Evolutionary conservation across 257 asterid genomes (phyloP), one percentile per base, ranked within the genome.

Genomic region (Scutellaria barbata): DNA sequence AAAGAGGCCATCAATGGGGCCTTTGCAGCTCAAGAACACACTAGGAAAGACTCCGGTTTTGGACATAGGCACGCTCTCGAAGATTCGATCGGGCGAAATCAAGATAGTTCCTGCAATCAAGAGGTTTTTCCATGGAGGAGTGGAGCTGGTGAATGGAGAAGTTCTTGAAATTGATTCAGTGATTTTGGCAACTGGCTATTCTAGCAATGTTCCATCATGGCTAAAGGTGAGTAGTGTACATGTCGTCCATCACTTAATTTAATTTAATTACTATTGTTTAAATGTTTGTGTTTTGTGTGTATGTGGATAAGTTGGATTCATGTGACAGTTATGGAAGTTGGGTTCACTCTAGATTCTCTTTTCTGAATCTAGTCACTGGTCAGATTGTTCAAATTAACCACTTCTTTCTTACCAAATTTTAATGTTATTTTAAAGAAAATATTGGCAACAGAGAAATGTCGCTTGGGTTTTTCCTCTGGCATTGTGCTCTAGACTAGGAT

Each of bases 161-260:
- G 11, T 76, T 76, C 87, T 83, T 74, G 86, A 89, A 41, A 62
- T 85, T 66, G 90, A 91, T 75, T 87, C 85, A n/a, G 87, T 91
- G 12, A 85, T 91, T 65, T 76, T 87, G 77, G 97, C 98, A 1
- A 93, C 98, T 20, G 98, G 97, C 9, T 93, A 93, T 69, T 77
- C 84, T 69, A 93, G 95, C 92, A 93, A 93, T 78, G 96, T 93
- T 51, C 98, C 96, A 6, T 85, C 96, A 30, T 93, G 98, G 98
- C 76, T 93, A 58, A 86, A 89, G 96, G 97, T 93, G 48, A 77
- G 81, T 33, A 17, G 35, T 30, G 35, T 4, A 30, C 5, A 4
- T 39, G 30, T 48, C 18, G 7, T 46, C 37, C 12, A 20, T 54
- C 22, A 52, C 18, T 53, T 52, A 52, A 10, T 54, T 22, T 18